Base-by-base conservation (phyloP, 208 protist genomes). In the Trypanosomatidae sp. region DNA sequence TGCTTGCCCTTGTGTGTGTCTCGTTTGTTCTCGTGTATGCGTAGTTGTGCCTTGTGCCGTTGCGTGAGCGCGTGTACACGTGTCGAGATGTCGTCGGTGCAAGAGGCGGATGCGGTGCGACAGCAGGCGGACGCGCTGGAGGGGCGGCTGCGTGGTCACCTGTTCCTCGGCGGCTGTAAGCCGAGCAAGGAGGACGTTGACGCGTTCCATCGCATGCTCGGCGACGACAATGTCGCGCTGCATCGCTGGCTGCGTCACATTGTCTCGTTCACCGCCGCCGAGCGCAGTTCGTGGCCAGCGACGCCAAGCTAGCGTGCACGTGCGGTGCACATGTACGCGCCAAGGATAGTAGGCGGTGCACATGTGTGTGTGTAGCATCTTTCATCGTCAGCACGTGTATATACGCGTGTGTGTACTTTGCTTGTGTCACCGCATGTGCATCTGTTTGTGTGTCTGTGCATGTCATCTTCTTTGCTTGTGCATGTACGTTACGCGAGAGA, bases 171-270 rank as follows among this genome's bases (percentile, higher is more conserved):
- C 7, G 58, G 58, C 1, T 39, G 39, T 22, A 59, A 57, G 26
- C 58, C 58, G 1, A 19, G 49, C 1, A 45, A 44, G 40, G 48
- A 66, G 48, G 58, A 66, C 28, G 58, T 66, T 23, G 58, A 66
- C n/a, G 33, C 37, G 33, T 66, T 66, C 20, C 39, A 57, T 38
- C 41, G 35, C 2, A 49, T 66, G 50, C 48, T 66, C 15, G 58
- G 58, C 19, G 58, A 58, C 18, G 41, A 66, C 24, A 56, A 66
- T 45, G 23, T 59, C 30, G 58, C 58, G 0, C 48, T 66, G 33
- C 40, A 58, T 18, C 58, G 58, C 23, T 66, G 58, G 53, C 13
- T 66, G 16, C 49, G 51, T n/a, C 48, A 66, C 43, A 66, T 66
- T 40, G 51, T 40, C 5, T 66, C 58, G 4, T 66, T 58, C 32